Conservation (phyloP, 176 grass and related monocot species). For the Avena insularis region DNA sequence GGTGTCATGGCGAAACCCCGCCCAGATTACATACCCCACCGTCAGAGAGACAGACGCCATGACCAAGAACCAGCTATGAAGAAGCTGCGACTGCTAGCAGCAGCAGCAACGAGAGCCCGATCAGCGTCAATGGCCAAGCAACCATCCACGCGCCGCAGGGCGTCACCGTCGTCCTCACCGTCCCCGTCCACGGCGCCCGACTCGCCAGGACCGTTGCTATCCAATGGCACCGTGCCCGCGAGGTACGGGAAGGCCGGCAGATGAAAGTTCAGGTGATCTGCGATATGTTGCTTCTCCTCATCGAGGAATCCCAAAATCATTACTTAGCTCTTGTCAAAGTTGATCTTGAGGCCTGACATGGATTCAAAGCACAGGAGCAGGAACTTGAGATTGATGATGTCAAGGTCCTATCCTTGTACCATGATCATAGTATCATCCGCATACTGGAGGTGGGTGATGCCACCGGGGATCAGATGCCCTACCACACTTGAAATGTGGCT, state of each 20-base stretch:
- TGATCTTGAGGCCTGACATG: too few species aligned
- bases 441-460: too few species aligned
- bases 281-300: too few species aligned
- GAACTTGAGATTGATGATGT: too few species aligned
- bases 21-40: neutral
- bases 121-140: neutral
- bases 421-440: too few species aligned
- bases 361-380: too few species aligned
- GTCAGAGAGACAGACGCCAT: neutral
- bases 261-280: too few species aligned
- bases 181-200: neutral
- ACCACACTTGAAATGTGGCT: too few species aligned
- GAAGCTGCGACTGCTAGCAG: neutral
- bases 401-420: too few species aligned
- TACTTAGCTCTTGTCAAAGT: too few species aligned
- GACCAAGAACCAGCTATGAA: neutral
- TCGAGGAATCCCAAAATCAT: too few species aligned
- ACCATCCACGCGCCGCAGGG: neutral
- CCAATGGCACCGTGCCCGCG: neutral
- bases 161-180: neutral
- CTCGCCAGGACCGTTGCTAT: neutral
- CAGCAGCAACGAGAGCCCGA: neutral
- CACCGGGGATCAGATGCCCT: too few species aligned
- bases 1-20: neutral
- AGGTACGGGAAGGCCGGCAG: neutral